phyloP scores from a whole-genome alignment of 2,329 filamentous ascomycete species.

The Sporothrix brasiliensis region DNA sequence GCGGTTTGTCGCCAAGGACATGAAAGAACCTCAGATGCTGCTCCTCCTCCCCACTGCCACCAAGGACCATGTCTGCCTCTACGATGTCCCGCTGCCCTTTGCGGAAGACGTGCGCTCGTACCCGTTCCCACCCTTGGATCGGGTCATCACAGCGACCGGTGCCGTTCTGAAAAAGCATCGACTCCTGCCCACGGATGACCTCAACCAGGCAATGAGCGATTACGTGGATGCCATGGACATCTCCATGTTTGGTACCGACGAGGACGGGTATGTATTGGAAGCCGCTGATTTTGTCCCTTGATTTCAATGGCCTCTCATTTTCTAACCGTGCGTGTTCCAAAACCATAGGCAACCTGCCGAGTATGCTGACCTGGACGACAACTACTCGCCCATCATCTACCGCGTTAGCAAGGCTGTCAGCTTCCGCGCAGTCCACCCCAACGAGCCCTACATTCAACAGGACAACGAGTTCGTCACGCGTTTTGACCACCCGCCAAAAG shows the following conservation, averaged over 20 bases:
- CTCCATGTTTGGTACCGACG: constrained; percentile 68
- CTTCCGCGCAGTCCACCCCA: constrained; percentile 75
- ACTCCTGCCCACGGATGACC: constrained; percentile 73
- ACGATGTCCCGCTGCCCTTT: constrained; percentile 90
- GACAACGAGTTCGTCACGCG: constrained; percentile 65
- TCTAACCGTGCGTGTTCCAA: constrained; percentile 23
- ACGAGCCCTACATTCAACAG: constrained; percentile 63
- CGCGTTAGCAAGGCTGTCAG: constrained; percentile 84
- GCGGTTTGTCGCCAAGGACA: constrained; percentile 80
- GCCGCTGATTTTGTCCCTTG: not conserved
- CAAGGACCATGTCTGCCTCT: constrained; percentile 76
- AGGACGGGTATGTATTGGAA: constrained; percentile 63
- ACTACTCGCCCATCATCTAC: constrained; percentile 84
- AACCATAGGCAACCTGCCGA: constrained; percentile 55
- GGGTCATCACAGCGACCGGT: constrained; percentile 83
- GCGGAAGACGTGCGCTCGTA: constrained; percentile 91
- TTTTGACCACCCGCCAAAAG: constrained; percentile 71
- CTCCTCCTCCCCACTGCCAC: constrained; percentile 81
- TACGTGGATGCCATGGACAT: constrained; percentile 95
- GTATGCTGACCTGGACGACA: constrained; percentile 77
- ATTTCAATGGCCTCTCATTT: not conserved
- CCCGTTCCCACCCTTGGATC: constrained; percentile 86
- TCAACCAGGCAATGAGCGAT: constrained; percentile 80
- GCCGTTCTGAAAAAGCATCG: constrained; percentile 79
- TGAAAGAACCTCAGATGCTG: constrained; percentile 74